These are phyloP conservation scores for Hypoxylon sp. DNA, from an alignment of 2,329 filamentous ascomycete genomes.

Conservation along the genomic window DNA sequence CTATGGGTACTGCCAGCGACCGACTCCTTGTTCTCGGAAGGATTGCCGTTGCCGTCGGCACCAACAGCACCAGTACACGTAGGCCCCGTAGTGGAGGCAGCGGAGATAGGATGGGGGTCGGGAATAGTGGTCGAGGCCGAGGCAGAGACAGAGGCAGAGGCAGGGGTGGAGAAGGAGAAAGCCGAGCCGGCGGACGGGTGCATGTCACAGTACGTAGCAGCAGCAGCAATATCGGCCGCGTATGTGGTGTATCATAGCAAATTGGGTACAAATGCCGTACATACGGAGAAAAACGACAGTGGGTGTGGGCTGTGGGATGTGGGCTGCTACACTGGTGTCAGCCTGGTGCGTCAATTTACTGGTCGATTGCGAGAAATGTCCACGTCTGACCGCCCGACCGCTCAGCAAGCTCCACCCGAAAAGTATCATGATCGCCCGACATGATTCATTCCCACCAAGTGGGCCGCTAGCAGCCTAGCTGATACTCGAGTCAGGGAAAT, in stretches of 20 bases:
- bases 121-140: constrained; percentile 16
- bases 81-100: constrained; percentile 8
- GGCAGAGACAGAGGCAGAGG: constrained; percentile 15
- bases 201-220: constrained; percentile 31
- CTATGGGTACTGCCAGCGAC: constrained; percentile 42
- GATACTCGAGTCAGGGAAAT: constrained; percentile 36
- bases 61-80: neutral
- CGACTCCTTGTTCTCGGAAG: constrained; percentile 28
- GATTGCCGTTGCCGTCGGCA: constrained; percentile 11
- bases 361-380: constrained; percentile 14
- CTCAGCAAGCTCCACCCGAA: constrained; percentile 11
- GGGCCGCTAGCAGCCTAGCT: constrained; percentile 14
- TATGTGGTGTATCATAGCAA: constrained; percentile 24
- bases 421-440: constrained; percentile 20
- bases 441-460: constrained; percentile 35
- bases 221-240: constrained; percentile 11
- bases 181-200: constrained; percentile 39
- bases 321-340: constrained; percentile 3
- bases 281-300: constrained; percentile 4
- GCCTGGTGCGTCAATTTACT: constrained; percentile 19
- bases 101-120: constrained; percentile 7
- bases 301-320: constrained; percentile 7
- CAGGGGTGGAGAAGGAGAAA: constrained; percentile 34
- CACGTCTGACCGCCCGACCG: constrained; percentile 20
- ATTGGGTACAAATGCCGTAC: constrained; percentile 5